These are phyloP conservation scores for Solanum hybrid DNA, from an alignment of 305 asterid genomes.

Conservation along the genomic window DNA sequence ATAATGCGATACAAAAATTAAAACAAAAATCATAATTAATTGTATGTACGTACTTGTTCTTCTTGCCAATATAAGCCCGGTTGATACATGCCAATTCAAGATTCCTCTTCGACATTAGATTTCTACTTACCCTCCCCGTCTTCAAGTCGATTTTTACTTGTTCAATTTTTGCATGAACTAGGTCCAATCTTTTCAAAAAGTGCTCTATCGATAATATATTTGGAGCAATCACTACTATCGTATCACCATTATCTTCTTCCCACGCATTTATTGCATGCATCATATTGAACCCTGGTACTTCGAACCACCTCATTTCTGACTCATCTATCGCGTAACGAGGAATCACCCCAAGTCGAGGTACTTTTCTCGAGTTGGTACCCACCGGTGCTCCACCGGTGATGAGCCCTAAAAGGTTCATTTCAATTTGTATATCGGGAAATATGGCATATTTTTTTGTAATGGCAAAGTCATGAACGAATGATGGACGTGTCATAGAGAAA, in stretches of 20 bases:
- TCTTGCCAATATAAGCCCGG: conserved; percentile 29
- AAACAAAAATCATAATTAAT: neutral
- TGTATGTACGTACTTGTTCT: neutral
- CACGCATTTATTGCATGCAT: conserved; percentile 58
- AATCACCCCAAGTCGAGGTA: neutral
- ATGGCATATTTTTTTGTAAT: conserved; percentile 17
- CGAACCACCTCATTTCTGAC: neutral
- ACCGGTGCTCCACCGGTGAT: neutral
- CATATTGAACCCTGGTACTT: neutral
- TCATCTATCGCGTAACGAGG: neutral
- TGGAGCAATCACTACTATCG: conserved; percentile 45
- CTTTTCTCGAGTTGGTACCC: too few relatives aligned
- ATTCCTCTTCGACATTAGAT: conserved; percentile 16
- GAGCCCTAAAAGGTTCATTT: neutral
- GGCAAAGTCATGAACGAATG: conserved; percentile 49
- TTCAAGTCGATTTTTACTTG: conserved; percentile 33
- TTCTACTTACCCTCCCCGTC: conserved; percentile 21
- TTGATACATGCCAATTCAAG: conserved; percentile 49
- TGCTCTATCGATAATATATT: conserved; percentile 10
- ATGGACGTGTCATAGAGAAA: conserved; percentile 18
- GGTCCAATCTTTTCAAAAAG: conserved; percentile 27
- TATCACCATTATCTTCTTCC: conserved; percentile 63
- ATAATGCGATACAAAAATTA: too few relatives aligned
- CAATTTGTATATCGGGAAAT: neutral
- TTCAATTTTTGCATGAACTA: conserved; percentile 31